Percentiles rank a stretch among this genome's conserved stretches.
Evolutionary conservation across 78 protist species (phyloP).

Genomic region (Dictyostelium firmibasis): DNA sequence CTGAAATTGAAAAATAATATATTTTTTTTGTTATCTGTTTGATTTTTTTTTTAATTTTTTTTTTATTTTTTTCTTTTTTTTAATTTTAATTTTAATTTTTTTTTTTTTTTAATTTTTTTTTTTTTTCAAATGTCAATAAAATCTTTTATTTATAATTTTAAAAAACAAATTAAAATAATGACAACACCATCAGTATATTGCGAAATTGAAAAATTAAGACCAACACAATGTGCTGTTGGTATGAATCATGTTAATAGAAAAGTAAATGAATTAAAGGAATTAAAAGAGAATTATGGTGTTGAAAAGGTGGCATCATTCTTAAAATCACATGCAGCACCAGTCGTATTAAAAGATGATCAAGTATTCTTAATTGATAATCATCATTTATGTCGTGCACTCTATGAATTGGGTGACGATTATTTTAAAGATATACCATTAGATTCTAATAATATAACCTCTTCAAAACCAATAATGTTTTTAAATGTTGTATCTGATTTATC

Average conservation of each 20-base stretch:
- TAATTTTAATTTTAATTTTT: too few species aligned
- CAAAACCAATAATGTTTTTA: conserved; percentile 30
- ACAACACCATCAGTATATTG: background rate
- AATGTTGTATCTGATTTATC: conserved; percentile 53
- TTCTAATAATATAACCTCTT: background rate
- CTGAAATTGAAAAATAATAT: too few species aligned
- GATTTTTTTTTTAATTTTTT: too few species aligned
- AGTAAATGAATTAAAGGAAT: conserved; percentile 15
- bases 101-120: too few species aligned
- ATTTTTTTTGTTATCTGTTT: too few species aligned
- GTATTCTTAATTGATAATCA: conserved; percentile 68
- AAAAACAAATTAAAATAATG: background rate
- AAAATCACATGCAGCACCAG: conserved; percentile 65
- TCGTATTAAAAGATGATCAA: conserved; percentile 8
- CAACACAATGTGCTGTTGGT: conserved; percentile 80
- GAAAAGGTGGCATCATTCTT: conserved; percentile 34
- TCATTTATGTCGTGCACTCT: conserved; percentile 68
- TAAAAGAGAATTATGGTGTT: conserved; percentile 8
- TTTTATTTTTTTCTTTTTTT: too few species aligned
- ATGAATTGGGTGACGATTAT: conserved; percentile 56
- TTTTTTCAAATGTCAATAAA: background rate
- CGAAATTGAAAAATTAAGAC: conserved; percentile 46
- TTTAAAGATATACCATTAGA: conserved; percentile 35
- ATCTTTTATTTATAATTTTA: too few species aligned
- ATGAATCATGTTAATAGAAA: conserved; percentile 65